These are phyloP conservation scores for Coprinopsis sp. DNA, from an alignment of 768 basidiomycete species.

Conservation along the genomic window DNA sequence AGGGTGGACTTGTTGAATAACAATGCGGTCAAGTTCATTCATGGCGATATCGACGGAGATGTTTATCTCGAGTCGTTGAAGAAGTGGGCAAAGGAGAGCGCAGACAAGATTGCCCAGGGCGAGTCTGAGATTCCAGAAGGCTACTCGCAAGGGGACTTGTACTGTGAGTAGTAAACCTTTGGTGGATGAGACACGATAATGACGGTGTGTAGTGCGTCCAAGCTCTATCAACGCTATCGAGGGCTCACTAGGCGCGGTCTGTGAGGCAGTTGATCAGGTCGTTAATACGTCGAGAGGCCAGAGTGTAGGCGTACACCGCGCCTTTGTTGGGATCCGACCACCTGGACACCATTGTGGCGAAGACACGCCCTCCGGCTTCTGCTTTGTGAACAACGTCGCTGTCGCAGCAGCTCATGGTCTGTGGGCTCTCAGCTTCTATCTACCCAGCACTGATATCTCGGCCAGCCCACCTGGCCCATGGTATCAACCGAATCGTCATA, in stretches of 20 bases:
- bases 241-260: conserved; percentile 78
- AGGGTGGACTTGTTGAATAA: conserved; percentile 51
- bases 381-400: conserved; percentile 92
- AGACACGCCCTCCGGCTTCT: conserved; percentile 87
- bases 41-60: conserved; percentile 65
- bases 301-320: conserved; percentile 29
- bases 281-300: conserved; percentile 21
- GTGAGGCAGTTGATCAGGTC: conserved; percentile 81
- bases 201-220: conserved; percentile 57
- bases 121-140: conserved; percentile 73
- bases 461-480: conserved; percentile 75
- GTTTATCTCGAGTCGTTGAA: conserved; percentile 61
- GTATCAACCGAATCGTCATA: conserved; percentile 74
- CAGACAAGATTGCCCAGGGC: conserved; percentile 54
- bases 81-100: conserved; percentile 56
- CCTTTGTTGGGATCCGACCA: conserved; percentile 83
- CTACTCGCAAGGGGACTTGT: conserved; percentile 75
- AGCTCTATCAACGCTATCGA: conserved; percentile 72
- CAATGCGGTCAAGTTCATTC: conserved; percentile 67
- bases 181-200: neutral
- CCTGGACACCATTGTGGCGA: conserved; percentile 96
- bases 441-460: neutral
- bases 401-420: conserved; percentile 87
- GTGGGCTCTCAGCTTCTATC: conserved; percentile 11
- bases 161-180: conserved; percentile 50